A percentile compares a stretch with the other conserved stretches of the same genome.
Evolutionary conservation across 2,329 filamentous ascomycete species (phyloP).

Genomic region (Aspergillus viridinutans): DNA sequence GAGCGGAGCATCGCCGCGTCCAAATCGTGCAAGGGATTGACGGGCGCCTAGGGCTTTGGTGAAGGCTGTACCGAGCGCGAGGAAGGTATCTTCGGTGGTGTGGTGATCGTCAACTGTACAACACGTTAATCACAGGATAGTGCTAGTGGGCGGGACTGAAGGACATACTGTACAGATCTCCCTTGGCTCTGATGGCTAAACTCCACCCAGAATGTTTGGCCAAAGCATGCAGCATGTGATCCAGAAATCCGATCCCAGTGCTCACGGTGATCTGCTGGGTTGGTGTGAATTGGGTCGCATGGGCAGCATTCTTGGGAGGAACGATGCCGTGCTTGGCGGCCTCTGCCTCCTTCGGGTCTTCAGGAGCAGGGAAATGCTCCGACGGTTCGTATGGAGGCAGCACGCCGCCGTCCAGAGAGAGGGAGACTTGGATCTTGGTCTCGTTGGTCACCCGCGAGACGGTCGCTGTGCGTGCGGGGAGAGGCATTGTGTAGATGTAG

Average conservation of each 20-base stretch:
- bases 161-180: conserved; percentile 80
- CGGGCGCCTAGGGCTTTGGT: conserved; percentile 72
- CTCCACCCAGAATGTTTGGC: conserved; percentile 97
- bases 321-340: conserved; percentile 43
- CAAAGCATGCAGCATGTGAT: conserved; percentile 97
- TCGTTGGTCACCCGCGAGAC: conserved; percentile 93
- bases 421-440: conserved; percentile 88
- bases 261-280: conserved; percentile 82
- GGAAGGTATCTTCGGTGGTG: conserved; percentile 91
- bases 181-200: conserved; percentile 73
- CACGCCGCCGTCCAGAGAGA: conserved; percentile 87
- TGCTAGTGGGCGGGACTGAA: not conserved
- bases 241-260: conserved; percentile 94
- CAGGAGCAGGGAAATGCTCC: conserved; percentile 58
- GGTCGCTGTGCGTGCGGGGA: conserved; percentile 66
- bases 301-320: conserved; percentile 50
- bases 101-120: conserved; percentile 90
- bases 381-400: conserved; percentile 41
- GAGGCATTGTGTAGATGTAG: conserved; percentile 18
- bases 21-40: conserved; percentile 82
- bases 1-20: conserved; percentile 84
- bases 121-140: not conserved
- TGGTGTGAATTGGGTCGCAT: conserved; percentile 79
- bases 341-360: conserved; percentile 51
- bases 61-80: conserved; percentile 84